Conservation (phyloP, 305 asterid genomes). For the Solanum hybrid region DNA sequence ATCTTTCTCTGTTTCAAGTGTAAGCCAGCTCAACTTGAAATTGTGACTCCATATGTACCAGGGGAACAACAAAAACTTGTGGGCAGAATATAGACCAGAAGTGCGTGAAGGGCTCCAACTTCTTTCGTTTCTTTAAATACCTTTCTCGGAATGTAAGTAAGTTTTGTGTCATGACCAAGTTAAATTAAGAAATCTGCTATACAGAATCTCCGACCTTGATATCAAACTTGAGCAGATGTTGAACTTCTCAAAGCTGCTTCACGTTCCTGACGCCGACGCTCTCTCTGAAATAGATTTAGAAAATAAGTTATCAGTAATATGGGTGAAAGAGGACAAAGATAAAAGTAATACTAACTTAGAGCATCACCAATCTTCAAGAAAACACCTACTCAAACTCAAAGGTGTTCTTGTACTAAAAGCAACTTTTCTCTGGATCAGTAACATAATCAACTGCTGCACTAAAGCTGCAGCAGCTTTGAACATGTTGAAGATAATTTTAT, state of each 20-base stretch:
- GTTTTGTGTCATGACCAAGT: not conserved
- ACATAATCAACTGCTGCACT: not conserved
- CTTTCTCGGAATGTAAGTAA: not conserved
- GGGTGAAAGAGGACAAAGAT: not conserved
- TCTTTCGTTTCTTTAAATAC: not conserved
- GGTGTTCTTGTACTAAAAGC: not conserved
- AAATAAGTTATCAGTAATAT: not conserved
- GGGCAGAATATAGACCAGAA: not conserved
- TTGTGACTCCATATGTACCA: not conserved
- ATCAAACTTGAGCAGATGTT: not conserved
- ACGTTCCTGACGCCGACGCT: not conserved
- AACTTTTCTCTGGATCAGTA: not conserved
- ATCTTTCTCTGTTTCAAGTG: not conserved
- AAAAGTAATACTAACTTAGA: not conserved
- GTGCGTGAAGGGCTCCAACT: not conserved
- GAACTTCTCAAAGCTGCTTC: not conserved
- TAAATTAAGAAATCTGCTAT: not conserved
- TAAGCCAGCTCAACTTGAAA: not conserved
- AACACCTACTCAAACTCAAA: not conserved
- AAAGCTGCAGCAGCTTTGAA: not conserved
- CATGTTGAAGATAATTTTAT: not conserved
- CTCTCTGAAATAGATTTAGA: not conserved
- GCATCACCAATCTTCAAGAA: not conserved
- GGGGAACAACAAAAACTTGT: not conserved
- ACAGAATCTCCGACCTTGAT: not conserved